Evolutionary conservation across 1,284 basidiomycete species (phyloP).

Genomic region (Coniferiporia weirii): DNA sequence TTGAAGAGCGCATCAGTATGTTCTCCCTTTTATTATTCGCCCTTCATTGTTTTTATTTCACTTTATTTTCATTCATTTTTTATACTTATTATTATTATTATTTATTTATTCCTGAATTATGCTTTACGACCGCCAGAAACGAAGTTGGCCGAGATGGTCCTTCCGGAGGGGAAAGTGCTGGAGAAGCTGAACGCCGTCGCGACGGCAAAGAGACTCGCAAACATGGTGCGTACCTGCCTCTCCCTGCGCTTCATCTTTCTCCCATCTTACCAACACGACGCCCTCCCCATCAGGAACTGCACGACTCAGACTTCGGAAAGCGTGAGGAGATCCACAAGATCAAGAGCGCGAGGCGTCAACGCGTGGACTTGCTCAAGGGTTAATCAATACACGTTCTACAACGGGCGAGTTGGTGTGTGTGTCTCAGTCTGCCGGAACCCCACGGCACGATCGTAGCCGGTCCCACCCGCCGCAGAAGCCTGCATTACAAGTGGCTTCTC

Average conservation of each 20-base stretch:
- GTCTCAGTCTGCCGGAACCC: too few species aligned
- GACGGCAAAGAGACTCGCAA: slow-evolving; percentile 88
- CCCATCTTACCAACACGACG: background rate
- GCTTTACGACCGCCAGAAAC: slow-evolving; percentile 43
- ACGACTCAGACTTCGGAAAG: slow-evolving; percentile 88
- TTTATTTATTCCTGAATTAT: background rate
- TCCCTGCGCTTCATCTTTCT: background rate
- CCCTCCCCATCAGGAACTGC: slow-evolving; percentile 61
- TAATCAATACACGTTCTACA: background rate
- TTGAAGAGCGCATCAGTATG: slow-evolving; percentile 84
- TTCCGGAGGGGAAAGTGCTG: slow-evolving; percentile 81
- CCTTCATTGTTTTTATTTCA: background rate
- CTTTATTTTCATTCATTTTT: background rate
- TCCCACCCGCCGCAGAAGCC: too few species aligned
- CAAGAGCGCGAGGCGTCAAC: slow-evolving; percentile 43
- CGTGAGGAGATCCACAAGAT: slow-evolving; percentile 76
- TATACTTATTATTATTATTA: slow-evolving; percentile 1
- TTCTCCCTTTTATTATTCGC: background rate
- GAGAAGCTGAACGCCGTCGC: slow-evolving; percentile 86
- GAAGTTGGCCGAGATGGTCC: slow-evolving; percentile 64
- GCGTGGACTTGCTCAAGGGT: background rate
- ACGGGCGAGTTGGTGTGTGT: too few species aligned
- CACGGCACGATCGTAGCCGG: too few species aligned
- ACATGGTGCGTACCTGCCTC: slow-evolving; percentile 62
- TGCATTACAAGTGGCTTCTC: too few species aligned